Percentiles rank a stretch among this genome's conserved stretches.
These are phyloP conservation scores for Danielozyma ontarioensis DNA, from an alignment of 805 yeast species.

Conservation along the genomic window DNA sequence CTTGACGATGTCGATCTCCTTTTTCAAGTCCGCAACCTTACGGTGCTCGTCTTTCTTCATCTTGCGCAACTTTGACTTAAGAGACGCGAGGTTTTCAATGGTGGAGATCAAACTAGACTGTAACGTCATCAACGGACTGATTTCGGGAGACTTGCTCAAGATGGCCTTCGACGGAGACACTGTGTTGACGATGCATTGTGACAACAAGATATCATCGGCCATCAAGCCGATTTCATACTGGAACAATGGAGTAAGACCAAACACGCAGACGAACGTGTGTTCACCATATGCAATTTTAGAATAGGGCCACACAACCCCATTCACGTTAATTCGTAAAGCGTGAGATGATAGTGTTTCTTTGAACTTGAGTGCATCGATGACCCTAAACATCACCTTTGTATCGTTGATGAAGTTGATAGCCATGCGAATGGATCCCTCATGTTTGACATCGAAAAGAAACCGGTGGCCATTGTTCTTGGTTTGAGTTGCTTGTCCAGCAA, in stretches of 20 bases:
- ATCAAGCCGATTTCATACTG: slow-evolving; percentile 33
- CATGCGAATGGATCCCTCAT: slow-evolving; percentile 3
- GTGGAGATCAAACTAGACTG: slow-evolving; percentile 29
- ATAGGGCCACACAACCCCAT: slow-evolving; percentile 30
- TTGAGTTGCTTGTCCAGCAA: slow-evolving; percentile 24
- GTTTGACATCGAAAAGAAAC: slow-evolving; percentile 5
- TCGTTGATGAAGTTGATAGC: slow-evolving; percentile 25
- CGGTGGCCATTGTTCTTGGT: slow-evolving; percentile 19
- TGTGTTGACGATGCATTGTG: slow-evolving; percentile 27
- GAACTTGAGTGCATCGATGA: slow-evolving; percentile 11
- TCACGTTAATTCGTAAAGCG: slow-evolving; percentile 19
- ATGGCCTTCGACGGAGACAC: slow-evolving; percentile 14
- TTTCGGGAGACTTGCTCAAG: slow-evolving; percentile 20
- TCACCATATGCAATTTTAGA: slow-evolving; percentile 11
- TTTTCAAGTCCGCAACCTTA: slow-evolving; percentile 24
- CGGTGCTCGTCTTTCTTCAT: slow-evolving; percentile 35
- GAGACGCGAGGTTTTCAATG: slow-evolving; percentile 18
- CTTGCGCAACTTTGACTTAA: slow-evolving; percentile 22
- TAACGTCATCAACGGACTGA: slow-evolving; percentile 25
- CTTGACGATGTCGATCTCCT: slow-evolving; percentile 27
- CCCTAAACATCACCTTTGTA: slow-evolving; percentile 23
- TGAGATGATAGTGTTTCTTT: slow-evolving; percentile 3
- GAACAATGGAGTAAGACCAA: slow-evolving; percentile 32
- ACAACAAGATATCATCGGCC: slow-evolving; percentile 8
- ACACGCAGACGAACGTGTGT: slow-evolving; percentile 18